These are phyloP conservation scores for Leucocoprinus birnbaumii DNA, from an alignment of 768 basidiomycete genomes.

Conservation along the genomic window DNA sequence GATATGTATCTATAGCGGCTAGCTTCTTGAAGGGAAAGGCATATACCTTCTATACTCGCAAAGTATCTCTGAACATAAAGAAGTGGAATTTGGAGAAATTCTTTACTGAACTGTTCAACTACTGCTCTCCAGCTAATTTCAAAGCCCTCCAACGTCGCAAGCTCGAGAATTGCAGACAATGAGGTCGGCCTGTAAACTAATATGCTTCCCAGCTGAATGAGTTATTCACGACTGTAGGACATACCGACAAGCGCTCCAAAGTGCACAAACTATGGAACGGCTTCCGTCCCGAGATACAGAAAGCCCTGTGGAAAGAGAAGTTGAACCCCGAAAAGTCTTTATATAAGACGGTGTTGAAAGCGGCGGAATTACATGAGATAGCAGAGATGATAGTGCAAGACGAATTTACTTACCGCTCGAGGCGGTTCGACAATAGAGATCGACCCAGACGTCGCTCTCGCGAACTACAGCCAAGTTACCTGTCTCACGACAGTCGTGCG, in stretches of 20 bases:
- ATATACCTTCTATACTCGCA: slow-evolving; percentile 24
- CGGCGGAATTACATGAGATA: slow-evolving; percentile 30
- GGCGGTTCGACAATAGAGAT: no score
- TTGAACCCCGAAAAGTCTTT: slow-evolving; percentile 25
- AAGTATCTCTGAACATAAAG: slow-evolving; percentile 20
- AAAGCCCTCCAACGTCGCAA: slow-evolving; percentile 22
- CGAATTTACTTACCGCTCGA: no score
- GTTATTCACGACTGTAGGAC: no score
- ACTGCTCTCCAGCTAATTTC: slow-evolving; percentile 29
- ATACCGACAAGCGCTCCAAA: slow-evolving; percentile 28
- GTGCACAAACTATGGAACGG: slow-evolving; percentile 36
- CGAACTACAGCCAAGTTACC: no score
- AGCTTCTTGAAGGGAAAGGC: slow-evolving; percentile 13
- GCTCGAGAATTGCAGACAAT: slow-evolving; percentile 22
- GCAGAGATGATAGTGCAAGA: background rate
- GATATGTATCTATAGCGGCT: no score
- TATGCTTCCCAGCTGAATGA: slow-evolving; percentile 33
- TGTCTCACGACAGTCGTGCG: no score
- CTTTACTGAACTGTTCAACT: slow-evolving; percentile 27
- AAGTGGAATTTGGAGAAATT: slow-evolving; percentile 23
- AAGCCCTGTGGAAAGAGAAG: slow-evolving; percentile 24
- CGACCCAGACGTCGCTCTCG: no score
- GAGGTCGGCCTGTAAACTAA: slow-evolving; percentile 23
- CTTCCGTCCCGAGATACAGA: slow-evolving; percentile 19
- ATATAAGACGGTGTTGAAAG: slow-evolving; percentile 22